Base-by-base conservation (phyloP, 2,329 filamentous ascomycete genomes). In the Colletotrichum euphorbiae region DNA sequence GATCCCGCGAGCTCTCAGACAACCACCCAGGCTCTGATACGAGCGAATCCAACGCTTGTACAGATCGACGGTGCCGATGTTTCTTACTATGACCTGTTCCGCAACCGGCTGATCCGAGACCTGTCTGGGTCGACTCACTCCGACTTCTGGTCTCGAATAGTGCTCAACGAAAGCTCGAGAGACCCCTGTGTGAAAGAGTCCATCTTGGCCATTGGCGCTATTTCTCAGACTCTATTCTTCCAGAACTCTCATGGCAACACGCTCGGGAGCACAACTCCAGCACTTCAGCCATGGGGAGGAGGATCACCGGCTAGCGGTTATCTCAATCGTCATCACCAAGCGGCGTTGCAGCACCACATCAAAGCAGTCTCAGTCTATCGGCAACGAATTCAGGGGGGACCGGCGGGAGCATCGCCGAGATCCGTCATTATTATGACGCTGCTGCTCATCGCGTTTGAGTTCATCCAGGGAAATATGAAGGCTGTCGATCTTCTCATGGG, bases 61-160 rank as follows among this genome's bases (percentile, higher is more conserved):
- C 66, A 40, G 5, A 33, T 70, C 21, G 31, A 63, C 15, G 46
- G 60, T 7, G 31, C 45, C 2, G 71, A 71, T n/a, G 59, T 71
- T 2, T 38, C 61, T 3, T 74, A 71, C 61, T 72, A 63, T 45
- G 71, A 73, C 28, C 68, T 73, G 33, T 71, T 72, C 55, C 71
- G 72, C n/a, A 60, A 69, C 43, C 66, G 65, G 24, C 62, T 72
- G 36, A 58, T 68, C 15, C 55, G 57, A 11, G 71, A 74, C 31
- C 67, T 73, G 9, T 61, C 70, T 4, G 71, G 72, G 1, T 71
- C 71, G 17, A 54, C 58, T 17, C 63, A 70, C 52, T 69, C 70
- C 24, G 68, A 73, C 38, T 73, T 72, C 54, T 73, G 73, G 73
- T 71, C 70, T 6, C 68, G 71, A 2, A 70, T 71, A 11, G 69